Conservation (phyloP, 1,284 basidiomycete species). For the Trametes versicolor region DNA sequence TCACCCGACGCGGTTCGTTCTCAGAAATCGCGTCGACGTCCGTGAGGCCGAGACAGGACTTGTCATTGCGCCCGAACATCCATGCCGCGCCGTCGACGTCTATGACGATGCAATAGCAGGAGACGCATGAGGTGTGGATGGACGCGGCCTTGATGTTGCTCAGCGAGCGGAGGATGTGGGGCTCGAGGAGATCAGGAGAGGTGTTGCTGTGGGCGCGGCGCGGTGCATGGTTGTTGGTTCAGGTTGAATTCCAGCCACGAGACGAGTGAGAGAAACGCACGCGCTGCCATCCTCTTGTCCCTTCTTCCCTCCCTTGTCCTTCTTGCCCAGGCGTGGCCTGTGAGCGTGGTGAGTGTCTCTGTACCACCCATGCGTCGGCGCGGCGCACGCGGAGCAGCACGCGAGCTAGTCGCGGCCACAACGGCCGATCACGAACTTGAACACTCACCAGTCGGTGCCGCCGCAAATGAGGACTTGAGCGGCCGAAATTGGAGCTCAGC, state of each 20-base stretch:
- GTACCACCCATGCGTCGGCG: neutral
- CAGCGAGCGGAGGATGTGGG: slow-evolving; percentile 89
- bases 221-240: neutral
- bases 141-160: slow-evolving; percentile 81
- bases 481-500: slow-evolving; percentile 19
- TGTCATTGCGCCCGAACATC: slow-evolving; percentile 86
- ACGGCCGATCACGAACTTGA: slow-evolving; percentile 22
- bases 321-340: slow-evolving; percentile 36
- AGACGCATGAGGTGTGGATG: slow-evolving; percentile 76
- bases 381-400: slow-evolving; percentile 12
- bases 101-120: slow-evolving; percentile 80
- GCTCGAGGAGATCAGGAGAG: slow-evolving; percentile 78
- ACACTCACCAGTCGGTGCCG: slow-evolving; percentile 82
- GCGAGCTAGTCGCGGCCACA: slow-evolving; percentile 29
- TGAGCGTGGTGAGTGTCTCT: slow-evolving; percentile 9
- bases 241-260: slow-evolving; percentile 3
- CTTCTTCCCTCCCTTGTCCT: slow-evolving; percentile 36
- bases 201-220: slow-evolving; percentile 8
- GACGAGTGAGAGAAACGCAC: slow-evolving; percentile 23
- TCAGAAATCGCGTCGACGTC: slow-evolving; percentile 72
- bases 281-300: slow-evolving; percentile 30
- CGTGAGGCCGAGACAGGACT: slow-evolving; percentile 63
- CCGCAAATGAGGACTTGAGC: slow-evolving; percentile 80
- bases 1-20: slow-evolving; percentile 73
- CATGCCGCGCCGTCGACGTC: slow-evolving; percentile 84